A percentile compares a stretch with the other conserved stretches of the same genome.
phyloP scores from a whole-genome alignment of 2,329 filamentous ascomycete species.

The Clarireedia monteithiana region DNA sequence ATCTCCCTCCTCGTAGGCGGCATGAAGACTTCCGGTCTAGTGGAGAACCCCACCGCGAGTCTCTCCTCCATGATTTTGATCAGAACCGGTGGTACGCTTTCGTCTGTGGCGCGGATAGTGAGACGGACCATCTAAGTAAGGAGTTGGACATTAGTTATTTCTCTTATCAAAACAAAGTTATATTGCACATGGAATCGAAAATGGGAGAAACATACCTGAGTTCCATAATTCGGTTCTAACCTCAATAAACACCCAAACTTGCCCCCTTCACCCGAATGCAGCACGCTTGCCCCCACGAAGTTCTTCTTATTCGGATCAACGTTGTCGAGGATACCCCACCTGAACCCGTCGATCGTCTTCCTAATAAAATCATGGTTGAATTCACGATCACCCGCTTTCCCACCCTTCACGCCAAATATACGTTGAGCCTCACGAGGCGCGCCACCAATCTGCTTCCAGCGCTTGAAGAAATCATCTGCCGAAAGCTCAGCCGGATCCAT shows the following conservation, averaged over 20 bases:
- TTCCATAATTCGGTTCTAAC: constrained; percentile 88
- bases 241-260: constrained; percentile 93
- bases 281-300: constrained; percentile 81
- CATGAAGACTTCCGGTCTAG: constrained; percentile 16
- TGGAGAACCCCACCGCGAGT: constrained; percentile 46
- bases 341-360: constrained; percentile 71
- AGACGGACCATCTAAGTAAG: constrained; percentile 77
- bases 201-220: constrained; percentile 57
- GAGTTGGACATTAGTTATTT: background rate
- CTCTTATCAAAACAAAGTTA: background rate
- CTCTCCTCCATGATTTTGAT: constrained; percentile 83
- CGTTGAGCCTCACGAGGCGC: constrained; percentile 79
- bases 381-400: constrained; percentile 49
- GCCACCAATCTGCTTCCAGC: constrained; percentile 97
- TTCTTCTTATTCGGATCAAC: constrained; percentile 94
- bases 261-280: constrained; percentile 73
- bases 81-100: constrained; percentile 71
- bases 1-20: constrained; percentile 26
- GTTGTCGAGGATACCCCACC: constrained; percentile 76
- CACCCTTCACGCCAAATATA: constrained; percentile 63
- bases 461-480: constrained; percentile 94
- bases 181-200: background rate
- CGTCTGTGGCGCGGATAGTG: constrained; percentile 89
- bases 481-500: constrained; percentile 87
- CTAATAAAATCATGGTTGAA: constrained; percentile 66